Evolutionary conservation across 2,329 filamentous ascomycete genomes (phyloP).

Genomic region (Pseudogymnoascus sp.): DNA sequence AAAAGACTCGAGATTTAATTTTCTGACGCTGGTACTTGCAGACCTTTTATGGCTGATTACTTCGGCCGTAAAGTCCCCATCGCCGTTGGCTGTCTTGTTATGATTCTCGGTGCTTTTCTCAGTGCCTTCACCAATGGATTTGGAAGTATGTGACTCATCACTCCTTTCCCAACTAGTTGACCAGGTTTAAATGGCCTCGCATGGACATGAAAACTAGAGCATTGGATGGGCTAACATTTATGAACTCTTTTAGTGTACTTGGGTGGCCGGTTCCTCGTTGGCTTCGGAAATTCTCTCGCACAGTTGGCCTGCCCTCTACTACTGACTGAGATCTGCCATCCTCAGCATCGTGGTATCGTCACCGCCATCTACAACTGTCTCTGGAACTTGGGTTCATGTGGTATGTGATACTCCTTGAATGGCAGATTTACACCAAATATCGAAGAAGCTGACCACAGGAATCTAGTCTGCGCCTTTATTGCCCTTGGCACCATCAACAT

Average conservation of each 20-base stretch:
- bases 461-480: slow-evolving; percentile 49
- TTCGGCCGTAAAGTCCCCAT: slow-evolving; percentile 37
- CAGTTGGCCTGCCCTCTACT: slow-evolving; percentile 58
- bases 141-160: slow-evolving; percentile 27
- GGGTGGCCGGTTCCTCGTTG: slow-evolving; percentile 53
- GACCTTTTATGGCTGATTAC: slow-evolving; percentile 37
- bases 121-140: slow-evolving; percentile 36
- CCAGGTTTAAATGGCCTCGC: background rate
- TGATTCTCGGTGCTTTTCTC: slow-evolving; percentile 36
- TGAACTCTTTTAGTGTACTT: slow-evolving; percentile 42
- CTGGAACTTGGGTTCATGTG: slow-evolving; percentile 53
- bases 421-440: background rate
- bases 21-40: background rate
- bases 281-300: slow-evolving; percentile 59
- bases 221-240: background rate
- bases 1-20: slow-evolving; percentile 11
- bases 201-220: background rate
- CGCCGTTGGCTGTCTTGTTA: slow-evolving; percentile 35
- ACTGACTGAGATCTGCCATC: slow-evolving; percentile 59
- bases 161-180: background rate
- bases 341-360: slow-evolving; percentile 57
- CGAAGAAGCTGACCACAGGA: slow-evolving; percentile 25
- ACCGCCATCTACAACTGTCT: slow-evolving; percentile 62
- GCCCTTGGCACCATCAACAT: slow-evolving; percentile 56
- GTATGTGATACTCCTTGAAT: slow-evolving; percentile 15